A percentile compares a stretch with the other conserved stretches of the same genome.
These are phyloP conservation scores for Tribonema minus DNA, from an alignment of 108 stramenopile species.

Conservation along the genomic window DNA sequence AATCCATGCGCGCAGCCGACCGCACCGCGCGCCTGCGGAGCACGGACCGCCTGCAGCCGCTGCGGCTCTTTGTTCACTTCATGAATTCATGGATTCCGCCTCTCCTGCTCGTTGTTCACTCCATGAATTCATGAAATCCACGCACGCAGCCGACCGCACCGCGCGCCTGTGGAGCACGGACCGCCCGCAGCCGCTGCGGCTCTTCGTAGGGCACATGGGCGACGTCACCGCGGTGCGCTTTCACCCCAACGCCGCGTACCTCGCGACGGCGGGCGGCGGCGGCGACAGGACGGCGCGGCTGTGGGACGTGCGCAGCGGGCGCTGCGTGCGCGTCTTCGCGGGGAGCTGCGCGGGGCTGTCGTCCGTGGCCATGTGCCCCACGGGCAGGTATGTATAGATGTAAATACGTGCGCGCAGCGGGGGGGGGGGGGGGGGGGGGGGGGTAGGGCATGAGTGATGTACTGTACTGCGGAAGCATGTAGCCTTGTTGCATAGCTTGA, in stretches of 20 bases:
- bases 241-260: conserved; percentile 91
- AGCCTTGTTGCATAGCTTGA: too few species aligned
- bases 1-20: too few species aligned
- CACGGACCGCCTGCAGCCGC: conserved; percentile 75
- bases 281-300: conserved; percentile 85
- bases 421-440: too few species aligned
- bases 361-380: conserved; percentile 22
- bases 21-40: conserved; percentile 86
- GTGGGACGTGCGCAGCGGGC: conserved; percentile 85
- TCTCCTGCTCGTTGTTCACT: too few species aligned
- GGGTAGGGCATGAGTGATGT: too few species aligned
- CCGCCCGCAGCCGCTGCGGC: conserved; percentile 71
- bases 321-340: conserved; percentile 75
- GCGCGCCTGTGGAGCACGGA: conserved; percentile 91
- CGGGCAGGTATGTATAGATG: conserved; percentile 24
- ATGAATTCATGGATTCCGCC: too few species aligned
- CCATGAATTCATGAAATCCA: too few species aligned
- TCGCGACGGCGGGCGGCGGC: conserved; percentile 76
- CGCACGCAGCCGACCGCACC: conserved; percentile 69
- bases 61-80: conserved; percentile 85
- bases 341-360: conserved; percentile 52
- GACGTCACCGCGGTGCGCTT: conserved; percentile 72
- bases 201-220: conserved; percentile 84
- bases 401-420: too few species aligned
- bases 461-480: too few species aligned